These are phyloP conservation scores for Intubia oerlemansii DNA, from an alignment of 2,329 filamentous ascomycete species.

Conservation along the genomic window DNA sequence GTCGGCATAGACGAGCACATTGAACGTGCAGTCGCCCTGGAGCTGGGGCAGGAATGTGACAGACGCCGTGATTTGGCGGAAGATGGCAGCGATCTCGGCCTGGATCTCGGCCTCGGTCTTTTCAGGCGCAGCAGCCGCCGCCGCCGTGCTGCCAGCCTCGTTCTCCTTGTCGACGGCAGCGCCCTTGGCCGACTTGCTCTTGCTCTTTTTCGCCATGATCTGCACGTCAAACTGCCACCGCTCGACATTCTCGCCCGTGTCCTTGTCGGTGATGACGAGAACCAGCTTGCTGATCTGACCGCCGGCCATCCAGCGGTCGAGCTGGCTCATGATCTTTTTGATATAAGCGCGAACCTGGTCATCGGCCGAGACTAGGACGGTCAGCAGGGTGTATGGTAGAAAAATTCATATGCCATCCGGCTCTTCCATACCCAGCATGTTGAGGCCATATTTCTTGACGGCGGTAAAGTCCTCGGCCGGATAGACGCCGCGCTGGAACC, in stretches of 20 bases:
- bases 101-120: constrained; percentile 93
- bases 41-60: constrained; percentile 94
- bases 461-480: constrained; percentile 92
- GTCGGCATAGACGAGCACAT: constrained; percentile 93
- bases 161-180: constrained; percentile 10
- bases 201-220: constrained; percentile 18
- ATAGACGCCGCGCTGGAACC: constrained; percentile 71
- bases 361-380: constrained; percentile 54
- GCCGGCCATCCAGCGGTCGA: constrained; percentile 93
- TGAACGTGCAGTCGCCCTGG: constrained; percentile 91
- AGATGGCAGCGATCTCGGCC: constrained; percentile 85
- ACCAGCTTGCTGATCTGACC: constrained; percentile 96
- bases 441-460: constrained; percentile 98
- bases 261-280: constrained; percentile 90
- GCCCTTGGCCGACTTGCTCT: constrained; percentile 7
- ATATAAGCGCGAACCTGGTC: constrained; percentile 98
- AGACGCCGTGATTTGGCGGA: constrained; percentile 92
- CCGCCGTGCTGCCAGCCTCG: constrained; percentile 10
- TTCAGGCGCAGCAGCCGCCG: constrained; percentile 25
- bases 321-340: constrained; percentile 96
- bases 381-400: too few relatives aligned
- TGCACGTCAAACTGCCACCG: constrained; percentile 80
- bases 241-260: constrained; percentile 89
- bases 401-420: too few relatives aligned
- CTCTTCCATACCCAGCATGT: constrained; percentile 72